Evolutionary conservation across 2,329 filamentous ascomycete species (phyloP), one percentile per base, ranked within the genome.

Genomic region (Botrytis pseudocinerea): DNA sequence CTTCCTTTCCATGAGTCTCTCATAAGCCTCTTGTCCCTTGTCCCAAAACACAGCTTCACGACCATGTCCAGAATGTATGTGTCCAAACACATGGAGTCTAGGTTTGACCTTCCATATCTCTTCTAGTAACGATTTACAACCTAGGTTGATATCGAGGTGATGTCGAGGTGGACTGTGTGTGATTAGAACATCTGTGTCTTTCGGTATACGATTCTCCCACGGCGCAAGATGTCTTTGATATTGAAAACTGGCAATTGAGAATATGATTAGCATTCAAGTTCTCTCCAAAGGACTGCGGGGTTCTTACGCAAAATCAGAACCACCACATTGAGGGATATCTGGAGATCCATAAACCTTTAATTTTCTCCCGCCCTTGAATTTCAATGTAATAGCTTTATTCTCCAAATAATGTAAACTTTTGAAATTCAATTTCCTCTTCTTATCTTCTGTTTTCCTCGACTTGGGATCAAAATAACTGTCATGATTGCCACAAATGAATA

Each of bases 401-500:
- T 97, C 89, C 4, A 97, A 88, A 81, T 97, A 97, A 78, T 90
- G 85, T 65, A 97, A 83, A 61, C 85, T 85, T 70, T 87, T 90
- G 84, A 93, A 90, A 77, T 93, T 85, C 25, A 95, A 85, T 44
- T 81, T 82, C 75, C 84, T 83, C n/a, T 84, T 80, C 32, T 85
- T 85, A 79, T 93, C 90, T 63, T 87, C 84, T 16, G 85, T 82
- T 25, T 81, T 82, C 6, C 92, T 87, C 22, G 89, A 90, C 48
- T 85, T 85, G 38, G 88, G 85, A 81, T 97, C 95, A 75, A 97
- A 92, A 84, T 90, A 97, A 78, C 89, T 91, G 80, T 98, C 95
- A 81, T 98, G 95, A 80, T 98, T 98, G 1, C 95, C 95, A 46
- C 90, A 89, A 46, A 98, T 90, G 51, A 95, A 88, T 38, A 98